A percentile compares a stretch with the other conserved stretches of the same genome.
These are phyloP conservation scores for Trichomonas vaginalis DNA, from an alignment of 208 protist genomes.

Conservation along the genomic window DNA sequence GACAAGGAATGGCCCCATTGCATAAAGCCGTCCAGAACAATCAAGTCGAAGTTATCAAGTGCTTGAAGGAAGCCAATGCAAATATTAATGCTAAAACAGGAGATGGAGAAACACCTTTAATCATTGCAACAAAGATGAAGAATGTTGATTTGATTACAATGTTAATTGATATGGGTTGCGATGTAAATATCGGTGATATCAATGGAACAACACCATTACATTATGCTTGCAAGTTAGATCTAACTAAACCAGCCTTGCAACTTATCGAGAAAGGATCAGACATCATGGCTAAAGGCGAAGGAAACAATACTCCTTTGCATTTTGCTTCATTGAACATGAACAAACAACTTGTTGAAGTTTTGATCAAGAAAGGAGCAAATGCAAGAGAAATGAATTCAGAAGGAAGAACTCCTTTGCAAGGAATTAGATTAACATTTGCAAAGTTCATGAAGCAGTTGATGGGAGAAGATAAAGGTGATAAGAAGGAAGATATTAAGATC, in stretches of 20 bases:
- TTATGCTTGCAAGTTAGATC: not conserved
- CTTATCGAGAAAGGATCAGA: not conserved
- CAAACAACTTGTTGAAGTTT: not conserved
- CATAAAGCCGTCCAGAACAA: not conserved
- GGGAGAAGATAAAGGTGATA: not conserved
- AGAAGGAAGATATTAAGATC: not conserved
- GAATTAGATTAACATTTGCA: not conserved
- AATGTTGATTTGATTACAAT: not conserved
- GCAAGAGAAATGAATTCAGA: not conserved
- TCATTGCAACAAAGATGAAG: not conserved
- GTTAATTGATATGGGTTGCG: not conserved
- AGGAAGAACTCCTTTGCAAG: not conserved
- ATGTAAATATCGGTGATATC: not conserved
- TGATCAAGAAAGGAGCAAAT: not conserved
- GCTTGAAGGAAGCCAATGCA: not conserved
- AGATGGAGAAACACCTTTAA: not conserved
- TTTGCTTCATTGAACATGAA: not conserved
- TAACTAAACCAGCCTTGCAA: not conserved
- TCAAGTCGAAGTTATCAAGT: not conserved
- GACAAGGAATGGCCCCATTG: not conserved
- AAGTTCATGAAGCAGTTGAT: not conserved
- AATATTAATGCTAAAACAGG: not conserved
- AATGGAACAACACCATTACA: not conserved
- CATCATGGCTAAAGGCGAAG: not conserved
- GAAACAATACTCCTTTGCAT: not conserved